Evolutionary conservation across 2,329 filamentous ascomycete species (phyloP).

Genomic region (Sordariomycetes sp.): DNA sequence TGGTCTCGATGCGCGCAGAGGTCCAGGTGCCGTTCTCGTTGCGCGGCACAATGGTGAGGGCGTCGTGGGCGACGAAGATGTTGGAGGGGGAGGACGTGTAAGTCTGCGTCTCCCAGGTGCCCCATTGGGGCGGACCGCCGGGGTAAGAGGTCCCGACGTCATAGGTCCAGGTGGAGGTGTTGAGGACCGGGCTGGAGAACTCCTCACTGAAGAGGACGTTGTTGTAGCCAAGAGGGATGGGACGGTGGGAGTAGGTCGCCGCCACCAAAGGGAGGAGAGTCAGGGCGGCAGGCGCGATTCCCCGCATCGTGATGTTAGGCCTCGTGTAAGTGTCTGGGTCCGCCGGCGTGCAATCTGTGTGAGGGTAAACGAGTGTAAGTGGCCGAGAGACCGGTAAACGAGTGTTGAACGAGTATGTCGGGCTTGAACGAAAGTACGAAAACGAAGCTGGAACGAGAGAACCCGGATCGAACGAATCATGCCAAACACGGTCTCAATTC

Average conservation of each 20-base stretch:
- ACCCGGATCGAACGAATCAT: background rate
- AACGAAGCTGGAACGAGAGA: background rate
- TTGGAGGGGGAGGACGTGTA: constrained; percentile 30
- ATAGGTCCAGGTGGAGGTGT: constrained; percentile 24
- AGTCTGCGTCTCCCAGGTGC: constrained; percentile 34
- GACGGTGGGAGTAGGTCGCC: background rate
- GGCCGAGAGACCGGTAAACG: background rate
- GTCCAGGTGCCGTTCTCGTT: constrained; percentile 24
- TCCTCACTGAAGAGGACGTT: constrained; percentile 17
- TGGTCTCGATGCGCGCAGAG: constrained; percentile 31
- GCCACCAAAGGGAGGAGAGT: background rate
- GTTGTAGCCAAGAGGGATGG: constrained; percentile 10
- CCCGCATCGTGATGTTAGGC: background rate
- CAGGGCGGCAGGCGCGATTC: background rate
- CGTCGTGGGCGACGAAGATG: constrained; percentile 21
- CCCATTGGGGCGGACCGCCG: constrained; percentile 33
- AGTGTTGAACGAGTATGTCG: background rate
- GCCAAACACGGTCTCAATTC: no score
- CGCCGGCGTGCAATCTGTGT: no score
- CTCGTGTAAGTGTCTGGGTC: no score
- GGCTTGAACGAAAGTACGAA: background rate
- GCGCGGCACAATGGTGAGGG: constrained; percentile 23
- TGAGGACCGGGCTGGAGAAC: constrained; percentile 13
- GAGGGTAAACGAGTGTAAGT: background rate
- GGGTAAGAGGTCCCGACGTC: constrained; percentile 34